phyloP scores from a whole-genome alignment of 495 filamentous ascomycete species.

The Aspergillus sclerotiicarbonarius region DNA sequence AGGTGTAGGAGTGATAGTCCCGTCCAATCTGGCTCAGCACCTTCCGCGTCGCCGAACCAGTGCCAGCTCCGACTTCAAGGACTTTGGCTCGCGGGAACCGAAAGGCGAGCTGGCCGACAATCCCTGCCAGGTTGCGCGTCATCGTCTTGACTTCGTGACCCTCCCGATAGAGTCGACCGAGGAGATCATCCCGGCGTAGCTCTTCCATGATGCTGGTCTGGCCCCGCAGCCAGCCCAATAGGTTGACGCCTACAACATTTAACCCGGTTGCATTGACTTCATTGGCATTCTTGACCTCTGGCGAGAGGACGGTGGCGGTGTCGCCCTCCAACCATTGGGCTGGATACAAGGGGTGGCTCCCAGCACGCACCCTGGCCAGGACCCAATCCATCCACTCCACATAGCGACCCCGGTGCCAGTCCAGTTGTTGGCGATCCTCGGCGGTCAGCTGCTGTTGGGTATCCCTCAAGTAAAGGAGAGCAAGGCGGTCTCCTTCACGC shows the following conservation, averaged over 20 bases:
- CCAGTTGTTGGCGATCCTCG: background rate
- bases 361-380: background rate
- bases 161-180: slow-evolving; percentile 4
- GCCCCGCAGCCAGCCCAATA: background rate
- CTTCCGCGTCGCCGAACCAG: slow-evolving; percentile 38
- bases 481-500: background rate
- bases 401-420: background rate
- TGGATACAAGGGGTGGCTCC: background rate
- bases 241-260: background rate
- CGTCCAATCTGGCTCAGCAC: slow-evolving; percentile 16
- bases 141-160: background rate
- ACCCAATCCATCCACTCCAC: slow-evolving; percentile 4
- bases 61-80: slow-evolving; percentile 29
- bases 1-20: slow-evolving; percentile 32
- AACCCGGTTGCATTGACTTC: background rate
- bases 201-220: slow-evolving; percentile 4
- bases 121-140: background rate
- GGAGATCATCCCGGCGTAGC: slow-evolving; percentile 17
- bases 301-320: background rate
- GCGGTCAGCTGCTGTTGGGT: background rate
- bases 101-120: slow-evolving; percentile 23
- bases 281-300: background rate
- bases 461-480: background rate
- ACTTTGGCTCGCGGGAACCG: slow-evolving; percentile 19
- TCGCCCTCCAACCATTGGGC: background rate